Evolutionary conservation across 306 rosid genomes (phyloP).

Genomic region (Cucumis melo): DNA sequence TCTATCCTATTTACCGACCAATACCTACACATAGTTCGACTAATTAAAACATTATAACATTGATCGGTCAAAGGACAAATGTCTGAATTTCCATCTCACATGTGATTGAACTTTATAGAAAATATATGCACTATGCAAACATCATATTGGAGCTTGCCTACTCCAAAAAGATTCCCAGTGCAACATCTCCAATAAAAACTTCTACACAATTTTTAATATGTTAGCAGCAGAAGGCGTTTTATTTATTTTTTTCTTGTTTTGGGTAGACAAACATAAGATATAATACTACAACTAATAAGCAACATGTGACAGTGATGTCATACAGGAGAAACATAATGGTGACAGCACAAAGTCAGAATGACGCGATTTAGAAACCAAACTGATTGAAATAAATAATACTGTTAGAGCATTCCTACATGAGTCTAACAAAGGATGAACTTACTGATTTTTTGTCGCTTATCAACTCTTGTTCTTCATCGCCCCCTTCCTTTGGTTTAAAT

Average conservation of each 20-base stretch:
- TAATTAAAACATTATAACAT: too few relatives aligned
- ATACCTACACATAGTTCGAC: too few relatives aligned
- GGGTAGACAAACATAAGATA: background rate
- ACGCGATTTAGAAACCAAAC: background rate
- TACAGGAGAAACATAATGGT: background rate
- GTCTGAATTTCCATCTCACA: too few relatives aligned
- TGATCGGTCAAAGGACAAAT: too few relatives aligned
- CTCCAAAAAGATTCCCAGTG: background rate
- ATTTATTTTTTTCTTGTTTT: too few relatives aligned
- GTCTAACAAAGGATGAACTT: constrained; percentile 10
- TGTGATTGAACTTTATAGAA: too few relatives aligned
- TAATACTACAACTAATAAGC: background rate
- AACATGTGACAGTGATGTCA: background rate
- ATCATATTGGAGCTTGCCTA: background rate
- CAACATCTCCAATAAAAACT: background rate
- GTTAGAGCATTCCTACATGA: background rate
- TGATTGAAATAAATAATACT: background rate
- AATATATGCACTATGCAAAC: background rate
- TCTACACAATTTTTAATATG: background rate
- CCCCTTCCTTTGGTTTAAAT: constrained; percentile 24
- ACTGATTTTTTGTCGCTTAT: constrained; percentile 14
- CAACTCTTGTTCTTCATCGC: constrained; percentile 10
- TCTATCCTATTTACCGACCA: too few relatives aligned
- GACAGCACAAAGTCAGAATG: background rate
- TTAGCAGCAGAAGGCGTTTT: background rate